Percentiles rank a stretch among this genome's conserved stretches.
These are phyloP conservation scores for Castanopsis chinensis DNA, from an alignment of 306 rosid genomes.

Conservation along the genomic window DNA sequence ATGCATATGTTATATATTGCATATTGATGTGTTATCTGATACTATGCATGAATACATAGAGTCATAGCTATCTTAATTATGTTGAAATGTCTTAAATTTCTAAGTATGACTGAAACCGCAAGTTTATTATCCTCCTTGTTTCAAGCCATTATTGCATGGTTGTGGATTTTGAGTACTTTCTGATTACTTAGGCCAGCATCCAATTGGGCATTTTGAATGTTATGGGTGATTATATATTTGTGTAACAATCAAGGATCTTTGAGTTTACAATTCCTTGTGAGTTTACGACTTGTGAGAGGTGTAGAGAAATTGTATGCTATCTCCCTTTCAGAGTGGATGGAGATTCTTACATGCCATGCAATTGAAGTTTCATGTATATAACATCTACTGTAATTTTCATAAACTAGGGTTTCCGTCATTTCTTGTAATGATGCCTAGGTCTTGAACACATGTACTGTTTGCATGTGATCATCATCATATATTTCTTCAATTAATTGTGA, in stretches of 20 bases:
- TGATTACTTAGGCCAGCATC: not conserved
- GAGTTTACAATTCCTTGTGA: not conserved
- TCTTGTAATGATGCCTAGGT: not conserved
- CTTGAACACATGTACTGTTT: not conserved
- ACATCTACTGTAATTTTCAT: not conserved
- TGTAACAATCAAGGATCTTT: not conserved
- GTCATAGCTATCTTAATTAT: not conserved
- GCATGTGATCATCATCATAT: slow-evolving; percentile 4
- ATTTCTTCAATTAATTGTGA: not conserved
- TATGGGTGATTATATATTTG: not conserved
- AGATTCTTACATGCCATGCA: not conserved
- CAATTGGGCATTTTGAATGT: not conserved
- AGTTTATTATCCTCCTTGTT: not conserved
- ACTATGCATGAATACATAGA: not conserved
- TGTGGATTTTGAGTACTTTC: not conserved
- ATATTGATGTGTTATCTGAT: not conserved
- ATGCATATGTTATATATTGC: not conserved
- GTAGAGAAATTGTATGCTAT: not conserved
- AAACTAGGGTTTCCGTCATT: not conserved
- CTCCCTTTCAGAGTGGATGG: not conserved
- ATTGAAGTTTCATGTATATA: not conserved
- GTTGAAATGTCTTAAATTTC: not conserved
- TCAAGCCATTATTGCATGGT: not conserved
- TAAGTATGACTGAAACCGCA: not conserved
- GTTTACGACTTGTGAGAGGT: not conserved